A percentile compares a stretch with the other conserved stretches of the same genome.
These are phyloP conservation scores for Allium fistulosum DNA, from an alignment of 106 monocot species.

Conservation along the genomic window DNA sequence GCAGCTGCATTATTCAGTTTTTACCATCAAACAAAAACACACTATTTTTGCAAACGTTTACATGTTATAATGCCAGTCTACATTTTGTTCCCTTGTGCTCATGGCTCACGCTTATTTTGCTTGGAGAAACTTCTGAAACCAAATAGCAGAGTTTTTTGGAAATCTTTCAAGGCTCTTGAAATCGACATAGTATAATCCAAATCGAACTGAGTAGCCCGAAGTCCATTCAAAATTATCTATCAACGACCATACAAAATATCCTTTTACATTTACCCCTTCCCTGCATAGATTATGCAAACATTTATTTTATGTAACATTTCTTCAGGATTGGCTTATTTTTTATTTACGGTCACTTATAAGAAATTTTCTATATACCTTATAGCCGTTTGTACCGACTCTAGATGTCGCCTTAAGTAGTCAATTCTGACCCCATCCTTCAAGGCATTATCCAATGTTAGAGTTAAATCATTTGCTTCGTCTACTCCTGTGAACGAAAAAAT, in stretches of 20 bases:
- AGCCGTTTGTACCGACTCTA: background rate
- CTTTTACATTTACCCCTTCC: conserved; percentile 22
- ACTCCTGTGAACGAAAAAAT: background rate
- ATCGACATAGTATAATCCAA: conserved; percentile 68
- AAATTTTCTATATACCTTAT: background rate
- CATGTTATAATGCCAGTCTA: too few species aligned
- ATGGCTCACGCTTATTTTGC: background rate
- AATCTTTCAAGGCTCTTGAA: conserved; percentile 32
- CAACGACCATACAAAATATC: conserved; percentile 75
- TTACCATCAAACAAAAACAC: too few species aligned
- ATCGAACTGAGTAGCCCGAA: conserved; percentile 56
- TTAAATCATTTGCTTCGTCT: background rate
- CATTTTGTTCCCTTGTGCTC: too few species aligned
- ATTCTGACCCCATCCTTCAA: background rate
- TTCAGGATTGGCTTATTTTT: too few species aligned
- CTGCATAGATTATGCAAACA: background rate
- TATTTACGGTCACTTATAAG: background rate
- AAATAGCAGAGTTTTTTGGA: conserved; percentile 64
- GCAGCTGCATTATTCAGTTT: too few species aligned
- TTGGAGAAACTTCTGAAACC: conserved; percentile 33
- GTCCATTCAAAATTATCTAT: conserved; percentile 83
- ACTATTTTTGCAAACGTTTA: too few species aligned
- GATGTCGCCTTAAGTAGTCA: background rate
- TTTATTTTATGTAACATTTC: background rate
- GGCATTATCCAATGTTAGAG: background rate